Conservation (phyloP, 2,329 filamentous ascomycete species). For the Magnaporthiopsis incrustans region DNA sequence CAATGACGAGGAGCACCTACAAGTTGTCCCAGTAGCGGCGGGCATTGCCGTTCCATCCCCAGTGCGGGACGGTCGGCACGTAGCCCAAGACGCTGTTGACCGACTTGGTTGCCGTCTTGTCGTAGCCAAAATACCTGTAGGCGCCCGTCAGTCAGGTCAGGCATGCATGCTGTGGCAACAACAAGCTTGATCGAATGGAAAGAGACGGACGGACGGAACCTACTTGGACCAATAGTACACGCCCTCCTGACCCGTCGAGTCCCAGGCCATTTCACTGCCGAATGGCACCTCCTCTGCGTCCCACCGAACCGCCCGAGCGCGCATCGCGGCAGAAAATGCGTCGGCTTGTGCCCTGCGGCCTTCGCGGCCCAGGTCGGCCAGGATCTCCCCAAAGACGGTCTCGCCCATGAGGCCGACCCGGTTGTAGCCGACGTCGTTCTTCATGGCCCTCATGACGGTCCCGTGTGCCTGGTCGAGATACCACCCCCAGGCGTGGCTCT, state of each 20-base stretch:
- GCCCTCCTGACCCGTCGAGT: conserved; percentile 53
- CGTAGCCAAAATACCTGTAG: conserved; percentile 38
- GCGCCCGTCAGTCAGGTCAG: background rate
- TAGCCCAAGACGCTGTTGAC: conserved; percentile 47
- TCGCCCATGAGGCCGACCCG: conserved; percentile 50
- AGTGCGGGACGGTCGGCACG: conserved; percentile 49
- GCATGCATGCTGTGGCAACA: conserved; percentile 9
- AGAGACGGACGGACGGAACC: background rate
- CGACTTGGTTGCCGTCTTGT: conserved; percentile 36
- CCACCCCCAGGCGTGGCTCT: conserved; percentile 39
- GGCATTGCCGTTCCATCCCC: conserved; percentile 56
- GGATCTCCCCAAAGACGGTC: conserved; percentile 45
- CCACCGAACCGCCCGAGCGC: conserved; percentile 40
- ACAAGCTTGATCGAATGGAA: background rate
- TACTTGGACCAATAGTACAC: conserved; percentile 51
- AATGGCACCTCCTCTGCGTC: conserved; percentile 42
- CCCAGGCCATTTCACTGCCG: conserved; percentile 56
- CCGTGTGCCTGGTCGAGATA: conserved; percentile 46
- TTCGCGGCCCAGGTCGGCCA: conserved; percentile 42
- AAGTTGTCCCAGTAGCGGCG: conserved; percentile 53
- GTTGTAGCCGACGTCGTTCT: conserved; percentile 33
- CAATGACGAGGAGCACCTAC: conserved; percentile 21
- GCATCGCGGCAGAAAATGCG: conserved; percentile 37
- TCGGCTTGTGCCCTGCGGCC: conserved; percentile 28
- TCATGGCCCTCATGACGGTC: conserved; percentile 34